Base-by-base conservation (phyloP, 148 eudicot species). In the Heliamphora exappendiculata region DNA sequence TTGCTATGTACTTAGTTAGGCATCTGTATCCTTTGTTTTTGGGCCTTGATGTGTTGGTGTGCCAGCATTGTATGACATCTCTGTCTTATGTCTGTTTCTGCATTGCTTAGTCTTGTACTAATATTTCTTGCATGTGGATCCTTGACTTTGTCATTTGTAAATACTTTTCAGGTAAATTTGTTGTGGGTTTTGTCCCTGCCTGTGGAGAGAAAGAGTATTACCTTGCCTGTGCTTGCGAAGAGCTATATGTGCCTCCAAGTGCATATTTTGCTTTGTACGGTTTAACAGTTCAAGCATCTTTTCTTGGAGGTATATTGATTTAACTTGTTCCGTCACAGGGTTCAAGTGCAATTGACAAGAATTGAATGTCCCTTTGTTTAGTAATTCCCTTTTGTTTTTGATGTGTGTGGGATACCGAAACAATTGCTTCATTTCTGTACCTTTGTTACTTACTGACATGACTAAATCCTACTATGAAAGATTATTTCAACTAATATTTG, bases 171-270 rank as follows among this genome's bases (percentile, higher is more conserved):
- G 98, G 98, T 19, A 94, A 92, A 84, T 92, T 94, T 73, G 69
- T 94, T 37, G 83, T 94, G 72, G 91, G 89, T 22, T 92, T 84
- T 84, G 76, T 86, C 33, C 96, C 98, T 33, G 81, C 80, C 16
- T 94, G 97, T 70, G 93, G 93, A 79, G 97, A 89, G 83, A 94
- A 90, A 73, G 98, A 94, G 79, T 94, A 94, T 83, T 94, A 94
- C 80, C 90, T 94, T 67, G 98, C 90, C 63, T 84, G 90, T 85
- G 96, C 96, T 49, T 94, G 97, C 79, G 90, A 90, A 20, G 96
- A 90, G 82, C 84, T 94, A 65, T 94, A 92, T 88, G 89, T 87
- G 75, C 97, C 98, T 72, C 96, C 98, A 79, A 89, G 96, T 81
- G 98, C 97, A 79, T 92, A 90, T 85, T 89, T 94, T 83, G 84